Conservation (phyloP, 805 yeast genomes). For the Hanseniaspora osmophila region DNA sequence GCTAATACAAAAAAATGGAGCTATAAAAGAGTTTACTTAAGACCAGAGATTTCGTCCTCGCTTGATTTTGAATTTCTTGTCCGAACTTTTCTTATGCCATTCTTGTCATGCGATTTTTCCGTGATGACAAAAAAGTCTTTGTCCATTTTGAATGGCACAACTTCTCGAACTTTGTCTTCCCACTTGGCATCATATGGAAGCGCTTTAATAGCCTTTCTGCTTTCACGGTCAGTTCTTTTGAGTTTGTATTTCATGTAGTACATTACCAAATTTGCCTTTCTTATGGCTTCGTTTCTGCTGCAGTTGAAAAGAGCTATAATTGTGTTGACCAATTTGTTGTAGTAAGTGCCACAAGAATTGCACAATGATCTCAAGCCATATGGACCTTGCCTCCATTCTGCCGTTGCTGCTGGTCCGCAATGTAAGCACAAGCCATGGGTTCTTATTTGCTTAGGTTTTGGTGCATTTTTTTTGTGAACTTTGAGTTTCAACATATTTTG, state of each 20-base stretch:
- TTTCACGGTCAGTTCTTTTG: neutral
- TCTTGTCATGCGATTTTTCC: neutral
- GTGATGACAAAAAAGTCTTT: neutral
- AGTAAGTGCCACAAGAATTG: slow-evolving; percentile 83
- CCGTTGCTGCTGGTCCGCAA: slow-evolving; percentile 63
- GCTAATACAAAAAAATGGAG: no score
- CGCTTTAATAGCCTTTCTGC: neutral
- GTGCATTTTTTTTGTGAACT: no score
- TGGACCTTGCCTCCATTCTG: slow-evolving; percentile 92
- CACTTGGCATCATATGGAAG: neutral
- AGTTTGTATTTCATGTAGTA: neutral
- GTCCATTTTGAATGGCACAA: neutral
- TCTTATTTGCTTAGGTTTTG: slow-evolving; percentile 4
- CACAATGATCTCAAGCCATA: slow-evolving; percentile 70
- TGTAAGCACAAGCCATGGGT: slow-evolving; percentile 37
- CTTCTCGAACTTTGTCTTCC: neutral
- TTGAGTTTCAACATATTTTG: no score
- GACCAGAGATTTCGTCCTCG: neutral
- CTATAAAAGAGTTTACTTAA: no score
- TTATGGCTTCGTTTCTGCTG: neutral
- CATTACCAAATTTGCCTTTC: neutral
- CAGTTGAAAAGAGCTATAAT: slow-evolving; percentile 7
- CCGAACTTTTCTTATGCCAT: neutral
- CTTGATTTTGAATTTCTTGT: neutral
- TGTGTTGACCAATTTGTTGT: slow-evolving; percentile 39